A percentile compares a stretch with the other conserved stretches of the same genome.
Conservation (phyloP, 805 yeast genomes). For the Ogataea ganodermae region DNA sequence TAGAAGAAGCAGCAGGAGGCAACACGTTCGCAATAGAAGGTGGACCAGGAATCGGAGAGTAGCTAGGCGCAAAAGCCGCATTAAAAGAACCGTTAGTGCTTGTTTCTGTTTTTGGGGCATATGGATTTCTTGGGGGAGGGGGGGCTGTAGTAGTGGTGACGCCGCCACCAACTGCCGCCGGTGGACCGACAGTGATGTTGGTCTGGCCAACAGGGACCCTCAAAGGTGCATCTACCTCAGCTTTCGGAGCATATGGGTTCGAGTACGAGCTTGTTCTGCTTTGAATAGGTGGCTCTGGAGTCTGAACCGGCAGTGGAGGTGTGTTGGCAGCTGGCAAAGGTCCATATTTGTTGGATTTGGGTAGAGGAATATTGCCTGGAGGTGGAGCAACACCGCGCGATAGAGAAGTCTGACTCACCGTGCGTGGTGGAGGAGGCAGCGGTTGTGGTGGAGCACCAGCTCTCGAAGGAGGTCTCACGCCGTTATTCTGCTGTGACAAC, state of each 20-base stretch:
- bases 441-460: slow-evolving; percentile 35
- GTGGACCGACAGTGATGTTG: slow-evolving; percentile 20
- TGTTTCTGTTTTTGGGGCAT: slow-evolving; percentile 39
- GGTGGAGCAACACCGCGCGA: slow-evolving; percentile 20
- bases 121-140: slow-evolving; percentile 31
- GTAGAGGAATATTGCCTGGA: slow-evolving; percentile 14
- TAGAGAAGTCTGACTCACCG: slow-evolving; percentile 23
- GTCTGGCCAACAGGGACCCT: slow-evolving; percentile 30
- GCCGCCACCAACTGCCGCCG: slow-evolving; percentile 1
- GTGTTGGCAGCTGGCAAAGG: slow-evolving; percentile 19
- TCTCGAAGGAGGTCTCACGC: slow-evolving; percentile 23
- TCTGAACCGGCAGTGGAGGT: slow-evolving; percentile 29
- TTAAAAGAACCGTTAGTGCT: slow-evolving; percentile 4
- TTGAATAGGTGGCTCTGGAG: slow-evolving; percentile 16
- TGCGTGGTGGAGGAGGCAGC: slow-evolving; percentile 35
- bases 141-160: slow-evolving; percentile 20
- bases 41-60: slow-evolving; percentile 21
- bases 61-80: slow-evolving; percentile 6
- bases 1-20: slow-evolving; percentile 16
- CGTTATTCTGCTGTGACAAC: slow-evolving; percentile 17
- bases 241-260: slow-evolving; percentile 42
- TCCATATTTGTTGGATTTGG: slow-evolving; percentile 25
- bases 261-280: slow-evolving; percentile 17
- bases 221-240: slow-evolving; percentile 27
- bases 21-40: slow-evolving; percentile 13